These are phyloP conservation scores for Pythium aristosporum DNA, from an alignment of 352 stramenopile species.

Conservation along the genomic window DNA sequence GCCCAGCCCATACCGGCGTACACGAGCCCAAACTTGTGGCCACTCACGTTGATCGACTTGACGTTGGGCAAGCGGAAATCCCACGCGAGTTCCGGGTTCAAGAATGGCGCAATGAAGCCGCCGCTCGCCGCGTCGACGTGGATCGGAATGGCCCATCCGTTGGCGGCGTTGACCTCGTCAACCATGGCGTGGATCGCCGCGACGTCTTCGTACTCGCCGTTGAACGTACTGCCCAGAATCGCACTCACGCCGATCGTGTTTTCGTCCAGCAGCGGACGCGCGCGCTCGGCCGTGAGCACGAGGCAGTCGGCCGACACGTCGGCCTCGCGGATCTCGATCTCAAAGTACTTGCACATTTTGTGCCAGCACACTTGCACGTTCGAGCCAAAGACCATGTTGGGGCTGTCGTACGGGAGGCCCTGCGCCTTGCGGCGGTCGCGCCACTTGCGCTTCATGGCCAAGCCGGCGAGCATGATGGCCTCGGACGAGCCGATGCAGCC, in stretches of 20 bases:
- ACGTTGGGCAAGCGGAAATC: slow-evolving; percentile 90
- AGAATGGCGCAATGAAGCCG: slow-evolving; percentile 92
- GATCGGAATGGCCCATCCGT: slow-evolving; percentile 83
- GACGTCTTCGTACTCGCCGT: slow-evolving; percentile 92
- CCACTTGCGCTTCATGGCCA: slow-evolving; percentile 92
- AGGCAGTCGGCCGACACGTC: slow-evolving; percentile 85
- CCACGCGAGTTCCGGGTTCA: slow-evolving; percentile 86
- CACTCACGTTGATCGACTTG: slow-evolving; percentile 93
- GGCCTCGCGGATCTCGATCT: slow-evolving; percentile 89
- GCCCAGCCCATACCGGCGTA: slow-evolving; percentile 94
- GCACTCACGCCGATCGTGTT: slow-evolving; percentile 92
- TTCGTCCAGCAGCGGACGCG: slow-evolving; percentile 81
- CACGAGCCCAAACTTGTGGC: slow-evolving; percentile 93
- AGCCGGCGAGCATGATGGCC: slow-evolving; percentile 88
- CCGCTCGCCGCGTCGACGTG: slow-evolving; percentile 92
- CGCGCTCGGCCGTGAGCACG: slow-evolving; percentile 81
- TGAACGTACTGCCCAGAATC: slow-evolving; percentile 93
- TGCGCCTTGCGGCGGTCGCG: slow-evolving; percentile 79
- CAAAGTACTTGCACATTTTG: slow-evolving; percentile 95
- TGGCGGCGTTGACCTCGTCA: slow-evolving; percentile 76
- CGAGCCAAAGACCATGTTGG: slow-evolving; percentile 92
- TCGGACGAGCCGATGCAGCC: slow-evolving; percentile 92
- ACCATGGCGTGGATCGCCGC: slow-evolving; percentile 90
- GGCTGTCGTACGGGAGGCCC: slow-evolving; percentile 78
- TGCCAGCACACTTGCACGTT: slow-evolving; percentile 94